Evolutionary conservation across 2,329 filamentous ascomycete species (phyloP).

Genomic region (Ciborinia camelliae): DNA sequence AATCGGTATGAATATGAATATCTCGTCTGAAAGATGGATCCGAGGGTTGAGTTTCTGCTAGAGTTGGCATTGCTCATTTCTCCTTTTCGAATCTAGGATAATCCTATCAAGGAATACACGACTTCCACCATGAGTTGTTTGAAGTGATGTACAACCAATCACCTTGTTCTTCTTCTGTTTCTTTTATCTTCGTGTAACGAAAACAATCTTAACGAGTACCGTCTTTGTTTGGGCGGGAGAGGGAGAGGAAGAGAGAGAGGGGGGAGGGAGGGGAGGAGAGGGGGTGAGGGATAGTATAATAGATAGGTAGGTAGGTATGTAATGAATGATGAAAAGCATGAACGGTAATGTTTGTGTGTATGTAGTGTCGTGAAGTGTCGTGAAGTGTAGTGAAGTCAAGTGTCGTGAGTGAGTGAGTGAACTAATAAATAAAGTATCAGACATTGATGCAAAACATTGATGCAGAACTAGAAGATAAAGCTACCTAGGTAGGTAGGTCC

Average conservation of each 20-base stretch:
- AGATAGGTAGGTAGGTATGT: neutral
- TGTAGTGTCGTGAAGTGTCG: no score
- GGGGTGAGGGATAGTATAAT: neutral
- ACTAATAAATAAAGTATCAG: no score
- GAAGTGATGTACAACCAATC: neutral
- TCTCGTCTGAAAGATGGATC: slow-evolving; percentile 19
- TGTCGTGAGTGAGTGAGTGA: no score
- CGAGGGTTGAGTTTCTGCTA: slow-evolving; percentile 21
- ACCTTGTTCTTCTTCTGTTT: neutral
- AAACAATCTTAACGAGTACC: neutral
- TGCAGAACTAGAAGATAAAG: no score
- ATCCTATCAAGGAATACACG: slow-evolving; percentile 15
- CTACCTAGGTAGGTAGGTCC: no score
- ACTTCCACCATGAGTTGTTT: slow-evolving; percentile 18
- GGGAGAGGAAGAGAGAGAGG: neutral
- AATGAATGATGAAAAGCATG: neutral
- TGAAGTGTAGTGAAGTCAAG: no score
- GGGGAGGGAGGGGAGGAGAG: no score
- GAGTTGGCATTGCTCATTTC: slow-evolving; percentile 29
- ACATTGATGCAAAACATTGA: no score
- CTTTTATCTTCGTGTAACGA: slow-evolving; percentile 12
- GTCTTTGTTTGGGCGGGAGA: neutral
- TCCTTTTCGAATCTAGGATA: slow-evolving; percentile 21
- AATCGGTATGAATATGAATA: slow-evolving; percentile 24
- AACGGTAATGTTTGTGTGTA: no score